Evolutionary conservation across 768 basidiomycete species (phyloP).

Genomic region (Trametes cingulata): DNA sequence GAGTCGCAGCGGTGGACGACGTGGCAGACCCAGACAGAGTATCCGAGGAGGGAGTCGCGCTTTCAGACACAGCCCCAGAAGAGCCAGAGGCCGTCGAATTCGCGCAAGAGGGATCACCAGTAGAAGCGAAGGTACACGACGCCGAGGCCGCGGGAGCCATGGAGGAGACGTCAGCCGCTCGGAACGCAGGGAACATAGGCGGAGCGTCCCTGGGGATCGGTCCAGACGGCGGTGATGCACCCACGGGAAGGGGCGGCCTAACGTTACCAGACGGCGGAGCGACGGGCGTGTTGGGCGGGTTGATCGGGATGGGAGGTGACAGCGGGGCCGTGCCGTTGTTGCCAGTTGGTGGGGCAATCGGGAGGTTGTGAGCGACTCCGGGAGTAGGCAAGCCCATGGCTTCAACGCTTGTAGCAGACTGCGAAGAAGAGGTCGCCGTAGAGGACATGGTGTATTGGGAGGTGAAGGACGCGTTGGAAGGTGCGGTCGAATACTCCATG

Average conservation of each 20-base stretch:
- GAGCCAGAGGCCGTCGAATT: neutral
- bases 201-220: slow-evolving; percentile 6
- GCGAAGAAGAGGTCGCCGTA: neutral
- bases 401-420: neutral
- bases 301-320: slow-evolving; percentile 21
- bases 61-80: neutral
- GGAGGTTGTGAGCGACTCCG: neutral
- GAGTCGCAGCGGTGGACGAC: neutral
- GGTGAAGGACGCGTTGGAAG: neutral
- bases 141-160: neutral
- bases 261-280: neutral
- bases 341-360: neutral
- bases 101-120: neutral
- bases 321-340: neutral
- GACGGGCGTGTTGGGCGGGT: slow-evolving; percentile 26
- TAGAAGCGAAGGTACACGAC: neutral
- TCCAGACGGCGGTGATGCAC: neutral
- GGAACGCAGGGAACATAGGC: slow-evolving; percentile 7
- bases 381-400: slow-evolving; percentile 5
- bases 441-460: neutral
- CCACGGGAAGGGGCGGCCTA: neutral
- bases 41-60: neutral
- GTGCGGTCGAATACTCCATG: neutral
- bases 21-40: neutral
- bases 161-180: slow-evolving; percentile 5